These are phyloP conservation scores for Apiospora hydei DNA, from an alignment of 2,329 filamentous ascomycete species.

Conservation along the genomic window DNA sequence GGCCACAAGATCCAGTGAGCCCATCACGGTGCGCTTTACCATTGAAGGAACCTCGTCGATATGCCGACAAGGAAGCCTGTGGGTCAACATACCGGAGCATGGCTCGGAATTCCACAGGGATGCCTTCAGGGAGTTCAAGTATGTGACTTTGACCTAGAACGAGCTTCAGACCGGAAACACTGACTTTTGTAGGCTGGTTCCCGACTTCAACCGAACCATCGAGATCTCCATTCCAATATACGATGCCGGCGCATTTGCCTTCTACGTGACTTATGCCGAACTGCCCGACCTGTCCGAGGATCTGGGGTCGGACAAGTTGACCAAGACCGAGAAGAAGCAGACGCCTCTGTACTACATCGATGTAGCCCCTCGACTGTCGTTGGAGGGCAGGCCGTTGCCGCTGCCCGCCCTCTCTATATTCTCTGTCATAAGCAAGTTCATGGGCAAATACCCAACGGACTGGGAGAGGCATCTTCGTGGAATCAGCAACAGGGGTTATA, in stretches of 20 bases:
- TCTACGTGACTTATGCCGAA: conserved; percentile 91
- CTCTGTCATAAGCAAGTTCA: conserved; percentile 96
- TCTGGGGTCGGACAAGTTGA: conserved; percentile 52
- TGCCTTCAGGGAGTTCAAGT: conserved; percentile 90
- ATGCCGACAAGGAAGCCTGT: conserved; percentile 91
- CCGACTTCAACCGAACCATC: conserved; percentile 91
- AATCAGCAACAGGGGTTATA: conserved; percentile 91
- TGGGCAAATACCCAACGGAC: conserved; percentile 88
- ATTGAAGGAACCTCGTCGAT: conserved; percentile 96
- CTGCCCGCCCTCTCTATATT: conserved; percentile 89
- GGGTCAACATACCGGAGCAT: conserved; percentile 90
- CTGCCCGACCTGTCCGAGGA: conserved; percentile 78
- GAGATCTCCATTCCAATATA: conserved; percentile 89
- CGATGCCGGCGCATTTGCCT: conserved; percentile 86
- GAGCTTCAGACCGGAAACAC: background rate
- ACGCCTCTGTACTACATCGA: conserved; percentile 91
- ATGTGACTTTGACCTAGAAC: conserved; percentile 44
- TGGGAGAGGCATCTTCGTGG: conserved; percentile 91
- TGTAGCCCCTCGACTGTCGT: conserved; percentile 80
- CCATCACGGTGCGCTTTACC: conserved; percentile 83
- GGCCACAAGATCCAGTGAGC: conserved; percentile 74
- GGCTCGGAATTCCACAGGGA: conserved; percentile 79
- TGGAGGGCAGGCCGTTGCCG: conserved; percentile 78
- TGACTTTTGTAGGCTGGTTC: conserved; percentile 69
- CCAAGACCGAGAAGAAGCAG: conserved; percentile 63